These are phyloP conservation scores for Kitagawia praeruptora DNA, from an alignment of 129 eudicot species.

Conservation along the genomic window DNA sequence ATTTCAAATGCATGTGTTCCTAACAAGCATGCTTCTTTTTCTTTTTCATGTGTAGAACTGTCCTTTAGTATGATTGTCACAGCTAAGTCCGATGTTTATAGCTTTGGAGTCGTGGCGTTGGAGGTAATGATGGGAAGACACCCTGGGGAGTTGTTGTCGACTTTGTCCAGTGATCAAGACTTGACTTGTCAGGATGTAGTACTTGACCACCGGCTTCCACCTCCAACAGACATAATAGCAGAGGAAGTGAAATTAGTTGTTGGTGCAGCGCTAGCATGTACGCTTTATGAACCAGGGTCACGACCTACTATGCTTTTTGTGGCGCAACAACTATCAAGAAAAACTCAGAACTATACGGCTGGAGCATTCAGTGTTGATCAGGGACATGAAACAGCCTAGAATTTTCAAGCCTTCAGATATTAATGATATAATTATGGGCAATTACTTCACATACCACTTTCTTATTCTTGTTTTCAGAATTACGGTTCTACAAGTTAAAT, in stretches of 20 bases:
- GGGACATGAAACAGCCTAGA: constrained; percentile 20
- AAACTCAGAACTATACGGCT: constrained; percentile 1
- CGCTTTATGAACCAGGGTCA: constrained; percentile 35
- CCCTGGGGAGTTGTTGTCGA: constrained; percentile 16
- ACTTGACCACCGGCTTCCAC: constrained; percentile 57
- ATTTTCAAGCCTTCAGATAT: constrained; percentile 13
- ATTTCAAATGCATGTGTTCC: background rate
- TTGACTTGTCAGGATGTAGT: constrained; percentile 30
- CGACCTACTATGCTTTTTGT: constrained; percentile 78
- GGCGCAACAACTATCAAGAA: constrained; percentile 55
- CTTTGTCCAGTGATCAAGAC: constrained; percentile 19
- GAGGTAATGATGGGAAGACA: constrained; percentile 5
- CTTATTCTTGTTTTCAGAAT: too few species aligned
- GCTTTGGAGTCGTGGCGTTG: constrained; percentile 1
- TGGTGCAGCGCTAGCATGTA: constrained; percentile 55
- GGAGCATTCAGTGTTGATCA: constrained; percentile 15
- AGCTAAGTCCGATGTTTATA: background rate
- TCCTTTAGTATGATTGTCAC: background rate
- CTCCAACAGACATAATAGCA: constrained; percentile 39
- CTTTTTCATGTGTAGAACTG: background rate
- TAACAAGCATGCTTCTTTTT: background rate
- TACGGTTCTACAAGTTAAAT: too few species aligned
- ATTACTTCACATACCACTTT: too few species aligned
- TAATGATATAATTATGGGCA: too few species aligned
- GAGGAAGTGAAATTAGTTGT: constrained; percentile 42